Percentiles rank a stretch among this genome's conserved stretches.
These are phyloP conservation scores for Silene coronaria DNA, from an alignment of 179 eudicot species.

Conservation along the genomic window DNA sequence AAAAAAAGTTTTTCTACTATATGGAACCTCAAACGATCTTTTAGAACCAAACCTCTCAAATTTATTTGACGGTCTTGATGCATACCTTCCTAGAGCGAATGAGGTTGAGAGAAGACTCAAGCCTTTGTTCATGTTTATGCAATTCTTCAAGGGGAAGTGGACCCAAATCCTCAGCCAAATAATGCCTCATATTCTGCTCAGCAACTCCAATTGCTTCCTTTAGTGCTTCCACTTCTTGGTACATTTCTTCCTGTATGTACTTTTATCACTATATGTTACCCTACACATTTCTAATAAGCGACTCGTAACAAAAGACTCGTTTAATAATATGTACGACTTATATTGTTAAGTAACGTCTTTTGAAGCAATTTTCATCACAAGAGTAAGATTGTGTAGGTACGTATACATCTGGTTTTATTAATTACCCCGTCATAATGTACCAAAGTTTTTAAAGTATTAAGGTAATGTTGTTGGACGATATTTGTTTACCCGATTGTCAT, in stretches of 20 bases:
- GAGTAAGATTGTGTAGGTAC: too few species aligned
- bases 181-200: conserved; percentile 26
- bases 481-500: conserved; percentile 28
- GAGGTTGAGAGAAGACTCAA: conserved; percentile 31
- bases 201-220: conserved; percentile 27
- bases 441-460: neutral
- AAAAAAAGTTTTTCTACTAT: too few species aligned
- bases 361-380: too few species aligned
- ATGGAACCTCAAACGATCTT: too few species aligned
- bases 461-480: neutral
- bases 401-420: too few species aligned
- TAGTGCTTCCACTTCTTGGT: conserved; percentile 26
- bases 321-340: too few species aligned
- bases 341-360: too few species aligned
- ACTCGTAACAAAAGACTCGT: neutral
- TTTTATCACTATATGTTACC: neutral
- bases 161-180: conserved; percentile 31
- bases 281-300: neutral
- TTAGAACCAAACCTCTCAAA: too few species aligned
- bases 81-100: conserved; percentile 37
- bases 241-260: conserved; percentile 27
- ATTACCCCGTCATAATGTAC: too few species aligned
- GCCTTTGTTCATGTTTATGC: conserved; percentile 34
- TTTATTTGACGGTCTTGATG: too few species aligned
- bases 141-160: conserved; percentile 30